Conservation (phyloP, 176 grass and related monocot species). For the Sorghum bicolor region DNA sequence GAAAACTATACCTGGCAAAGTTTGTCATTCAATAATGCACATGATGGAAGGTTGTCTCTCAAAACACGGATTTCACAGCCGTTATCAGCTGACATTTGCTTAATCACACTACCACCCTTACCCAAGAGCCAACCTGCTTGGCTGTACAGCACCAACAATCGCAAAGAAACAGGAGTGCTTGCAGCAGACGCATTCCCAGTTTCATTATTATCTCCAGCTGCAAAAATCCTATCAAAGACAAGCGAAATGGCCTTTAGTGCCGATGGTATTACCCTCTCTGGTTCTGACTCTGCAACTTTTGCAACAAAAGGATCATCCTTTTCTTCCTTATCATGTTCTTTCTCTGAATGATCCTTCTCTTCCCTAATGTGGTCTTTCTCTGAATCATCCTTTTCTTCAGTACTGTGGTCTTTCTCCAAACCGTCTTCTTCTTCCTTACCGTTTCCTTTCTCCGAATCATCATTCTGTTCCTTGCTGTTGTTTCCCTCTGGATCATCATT, state of each 20-base stretch:
- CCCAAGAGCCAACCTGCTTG: conserved; percentile 92
- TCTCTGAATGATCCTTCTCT: conserved; percentile 16
- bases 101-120: conserved; percentile 70
- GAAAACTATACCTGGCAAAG: conserved; percentile 68
- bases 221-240: conserved; percentile 82
- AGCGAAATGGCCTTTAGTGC: conserved; percentile 55
- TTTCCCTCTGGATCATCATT: conserved; percentile 15
- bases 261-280: conserved; percentile 42
- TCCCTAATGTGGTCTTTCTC: conserved; percentile 17
- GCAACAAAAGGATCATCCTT: conserved; percentile 23
- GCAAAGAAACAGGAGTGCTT: conserved; percentile 54
- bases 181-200: conserved; percentile 26
- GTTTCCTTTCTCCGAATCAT: conserved; percentile 17
- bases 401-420: not conserved
- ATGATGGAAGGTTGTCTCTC: conserved; percentile 73
- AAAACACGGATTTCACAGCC: conserved; percentile 75
- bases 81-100: conserved; percentile 74
- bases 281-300: conserved; percentile 34
- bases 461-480: conserved; percentile 23
- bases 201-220: conserved; percentile 46
- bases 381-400: conserved; percentile 26
- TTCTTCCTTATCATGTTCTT: conserved; percentile 26
- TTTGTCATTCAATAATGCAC: conserved; percentile 66
- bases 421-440: not conserved
- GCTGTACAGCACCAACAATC: conserved; percentile 71